phyloP scores from a whole-genome alignment of 176 grass and related monocot genomes.

The Aechmea fasciata region DNA sequence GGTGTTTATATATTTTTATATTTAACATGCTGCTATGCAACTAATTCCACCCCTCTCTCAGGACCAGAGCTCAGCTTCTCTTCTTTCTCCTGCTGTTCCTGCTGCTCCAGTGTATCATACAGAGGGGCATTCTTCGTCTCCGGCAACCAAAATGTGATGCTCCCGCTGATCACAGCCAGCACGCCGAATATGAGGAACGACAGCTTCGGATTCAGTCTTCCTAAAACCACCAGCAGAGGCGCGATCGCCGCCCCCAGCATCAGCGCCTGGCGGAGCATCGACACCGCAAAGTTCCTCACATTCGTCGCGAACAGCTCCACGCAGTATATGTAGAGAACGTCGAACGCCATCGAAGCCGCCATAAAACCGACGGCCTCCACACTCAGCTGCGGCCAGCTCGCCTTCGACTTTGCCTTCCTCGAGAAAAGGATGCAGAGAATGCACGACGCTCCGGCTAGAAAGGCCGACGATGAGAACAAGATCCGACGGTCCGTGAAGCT shows the following conservation, averaged over 20 bases:
- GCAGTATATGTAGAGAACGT: conserved; percentile 30
- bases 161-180: conserved; percentile 7
- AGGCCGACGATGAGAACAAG: conserved; percentile 31
- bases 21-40: conserved; percentile 4
- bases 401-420: conserved; percentile 13
- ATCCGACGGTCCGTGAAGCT: conserved; percentile 20
- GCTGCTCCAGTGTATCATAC: conserved; percentile 46
- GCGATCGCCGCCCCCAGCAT: conserved; percentile 36
- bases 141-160: conserved; percentile 14
- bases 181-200: conserved; percentile 25
- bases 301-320: conserved; percentile 37
- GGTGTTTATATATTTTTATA: too few relatives aligned
- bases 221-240: conserved; percentile 19
- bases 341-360: conserved; percentile 32
- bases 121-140: conserved; percentile 23
- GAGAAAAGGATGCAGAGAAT: conserved; percentile 30
- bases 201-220: conserved; percentile 11
- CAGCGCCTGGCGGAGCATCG: conserved; percentile 32
- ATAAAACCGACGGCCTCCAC: conserved; percentile 40
- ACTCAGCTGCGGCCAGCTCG: conserved; percentile 28
- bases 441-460: conserved; percentile 21
- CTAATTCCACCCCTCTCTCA: conserved; percentile 18
- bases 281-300: conserved; percentile 31
- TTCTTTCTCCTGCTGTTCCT: conserved; percentile 40
- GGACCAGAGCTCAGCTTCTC: conserved; percentile 15